Evolutionary conservation across 495 filamentous ascomycete species (phyloP).

Genomic region (Lasiosphaeria hispida): DNA sequence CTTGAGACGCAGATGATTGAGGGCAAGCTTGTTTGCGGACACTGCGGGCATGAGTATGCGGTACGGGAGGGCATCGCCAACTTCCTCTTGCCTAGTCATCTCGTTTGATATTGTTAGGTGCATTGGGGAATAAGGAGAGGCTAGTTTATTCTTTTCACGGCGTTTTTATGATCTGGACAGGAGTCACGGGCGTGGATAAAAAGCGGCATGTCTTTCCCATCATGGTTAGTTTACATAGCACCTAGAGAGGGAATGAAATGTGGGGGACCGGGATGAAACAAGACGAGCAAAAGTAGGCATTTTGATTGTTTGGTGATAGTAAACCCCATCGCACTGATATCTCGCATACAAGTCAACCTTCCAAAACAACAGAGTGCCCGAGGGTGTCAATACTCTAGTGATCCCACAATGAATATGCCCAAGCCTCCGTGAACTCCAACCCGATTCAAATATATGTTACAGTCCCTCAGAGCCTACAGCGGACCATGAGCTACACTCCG

Average conservation of each 20-base stretch:
- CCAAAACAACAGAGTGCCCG: background rate
- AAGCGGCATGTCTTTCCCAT: background rate
- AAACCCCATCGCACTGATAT: too few relatives aligned
- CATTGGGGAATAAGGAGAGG: background rate
- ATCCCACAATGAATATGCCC: slow-evolving; percentile 14
- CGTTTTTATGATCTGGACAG: slow-evolving; percentile 2
- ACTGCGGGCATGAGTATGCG: slow-evolving; percentile 88
- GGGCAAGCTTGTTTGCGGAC: slow-evolving; percentile 85
- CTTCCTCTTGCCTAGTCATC: slow-evolving; percentile 88
- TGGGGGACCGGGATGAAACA: too few relatives aligned
- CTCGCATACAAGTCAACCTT: background rate
- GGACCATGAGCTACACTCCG: background rate
- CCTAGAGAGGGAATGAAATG: background rate
- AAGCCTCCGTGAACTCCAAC: slow-evolving; percentile 21
- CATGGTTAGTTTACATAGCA: too few relatives aligned
- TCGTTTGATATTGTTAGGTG: slow-evolving; percentile 52
- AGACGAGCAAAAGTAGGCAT: too few relatives aligned
- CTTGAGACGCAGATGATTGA: slow-evolving; percentile 86
- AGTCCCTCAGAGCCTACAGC: background rate
- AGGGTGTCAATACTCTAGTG: slow-evolving; percentile 3
- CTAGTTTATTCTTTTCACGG: slow-evolving; percentile 4
- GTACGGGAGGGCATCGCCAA: slow-evolving; percentile 95
- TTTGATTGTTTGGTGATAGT: too few relatives aligned
- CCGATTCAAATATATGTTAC: slow-evolving; percentile 14
- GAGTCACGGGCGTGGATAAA: slow-evolving; percentile 2